Evolutionary conservation across 2,329 filamentous ascomycete genomes (phyloP).

Genomic region (Pezicula neosporulosa): DNA sequence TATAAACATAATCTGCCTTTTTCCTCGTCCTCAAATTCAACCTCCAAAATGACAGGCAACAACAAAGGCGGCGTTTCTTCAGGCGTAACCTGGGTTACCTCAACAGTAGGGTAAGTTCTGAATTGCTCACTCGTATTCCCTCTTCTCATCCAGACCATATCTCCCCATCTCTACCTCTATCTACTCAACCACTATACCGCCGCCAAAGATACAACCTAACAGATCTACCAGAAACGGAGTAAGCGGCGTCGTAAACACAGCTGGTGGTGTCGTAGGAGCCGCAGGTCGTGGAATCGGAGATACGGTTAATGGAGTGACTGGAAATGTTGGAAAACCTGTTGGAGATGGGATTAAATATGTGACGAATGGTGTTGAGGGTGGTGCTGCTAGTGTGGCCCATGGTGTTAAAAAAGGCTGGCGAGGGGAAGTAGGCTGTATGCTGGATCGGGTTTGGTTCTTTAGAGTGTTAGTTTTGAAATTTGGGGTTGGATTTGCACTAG

Average conservation of each 20-base stretch:
- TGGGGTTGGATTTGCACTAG: too few species aligned
- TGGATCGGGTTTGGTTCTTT: too few species aligned
- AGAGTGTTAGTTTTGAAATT: too few species aligned
- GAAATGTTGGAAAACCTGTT: conserved; percentile 17
- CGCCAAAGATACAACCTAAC: neutral
- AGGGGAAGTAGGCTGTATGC: conserved; percentile 15
- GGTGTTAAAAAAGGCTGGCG: conserved; percentile 21
- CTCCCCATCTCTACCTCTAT: neutral
- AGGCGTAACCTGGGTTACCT: conserved; percentile 9
- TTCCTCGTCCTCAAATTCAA: too few species aligned
- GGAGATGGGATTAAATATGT: conserved; percentile 22
- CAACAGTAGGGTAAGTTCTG: conserved; percentile 7
- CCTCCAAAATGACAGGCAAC: neutral
- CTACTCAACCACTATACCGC: neutral
- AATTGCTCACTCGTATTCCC: too few species aligned
- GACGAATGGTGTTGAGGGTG: conserved; percentile 18
- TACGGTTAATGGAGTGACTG: conserved; percentile 19
- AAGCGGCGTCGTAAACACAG: conserved; percentile 17
- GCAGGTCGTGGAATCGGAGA: conserved; percentile 20
- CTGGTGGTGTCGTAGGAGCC: conserved; percentile 18
- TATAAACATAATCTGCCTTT: too few species aligned
- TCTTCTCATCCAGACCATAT: neutral
- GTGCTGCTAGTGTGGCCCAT: conserved; percentile 15
- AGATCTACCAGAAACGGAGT: conserved; percentile 12
- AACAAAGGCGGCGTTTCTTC: conserved; percentile 6